These are phyloP conservation scores for Penicillium antarcticum DNA, from an alignment of 495 filamentous ascomycete genomes.

Conservation along the genomic window DNA sequence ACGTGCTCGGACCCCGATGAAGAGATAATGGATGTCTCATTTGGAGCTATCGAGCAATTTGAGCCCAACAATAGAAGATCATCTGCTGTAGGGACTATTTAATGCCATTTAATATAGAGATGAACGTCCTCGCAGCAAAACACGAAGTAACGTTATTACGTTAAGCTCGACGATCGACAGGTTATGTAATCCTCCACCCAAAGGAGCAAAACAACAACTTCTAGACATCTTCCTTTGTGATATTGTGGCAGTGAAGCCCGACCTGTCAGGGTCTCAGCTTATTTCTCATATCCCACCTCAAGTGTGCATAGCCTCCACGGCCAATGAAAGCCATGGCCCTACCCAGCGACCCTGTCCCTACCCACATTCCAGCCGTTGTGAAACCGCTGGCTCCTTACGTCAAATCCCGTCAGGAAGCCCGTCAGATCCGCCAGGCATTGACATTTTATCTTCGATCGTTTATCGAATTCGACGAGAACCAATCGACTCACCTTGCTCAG, in stretches of 20 bases:
- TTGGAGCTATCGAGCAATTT: background rate
- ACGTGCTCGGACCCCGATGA: slow-evolving; percentile 1
- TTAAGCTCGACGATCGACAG: slow-evolving; percentile 8
- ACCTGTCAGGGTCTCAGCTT: slow-evolving; percentile 1
- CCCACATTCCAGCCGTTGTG: slow-evolving; percentile 40
- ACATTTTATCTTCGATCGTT: slow-evolving; percentile 41
- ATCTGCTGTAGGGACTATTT: background rate
- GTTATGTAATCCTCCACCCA: slow-evolving; percentile 17
- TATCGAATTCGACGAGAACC: slow-evolving; percentile 32
- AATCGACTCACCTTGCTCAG: slow-evolving; percentile 17
- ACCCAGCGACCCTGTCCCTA: slow-evolving; percentile 13
- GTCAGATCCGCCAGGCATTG: slow-evolving; percentile 44
- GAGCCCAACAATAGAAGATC: background rate
- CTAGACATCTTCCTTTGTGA: slow-evolving; percentile 6
- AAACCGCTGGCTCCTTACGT: slow-evolving; percentile 45
- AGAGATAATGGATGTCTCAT: slow-evolving; percentile 9
- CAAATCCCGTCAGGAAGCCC: slow-evolving; percentile 41
- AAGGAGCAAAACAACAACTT: slow-evolving; percentile 18
- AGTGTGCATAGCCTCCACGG: background rate
- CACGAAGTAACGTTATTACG: too few relatives aligned
- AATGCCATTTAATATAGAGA: background rate
- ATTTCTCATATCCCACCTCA: background rate
- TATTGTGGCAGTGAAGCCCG: slow-evolving; percentile 2
- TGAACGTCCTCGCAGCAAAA: background rate
- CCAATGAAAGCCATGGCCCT: slow-evolving; percentile 23